A percentile compares a stretch with the other conserved stretches of the same genome.
Evolutionary conservation across 192 early-diverging fungal species (phyloP).

Genomic region (Gaertneriomyces sp.): DNA sequence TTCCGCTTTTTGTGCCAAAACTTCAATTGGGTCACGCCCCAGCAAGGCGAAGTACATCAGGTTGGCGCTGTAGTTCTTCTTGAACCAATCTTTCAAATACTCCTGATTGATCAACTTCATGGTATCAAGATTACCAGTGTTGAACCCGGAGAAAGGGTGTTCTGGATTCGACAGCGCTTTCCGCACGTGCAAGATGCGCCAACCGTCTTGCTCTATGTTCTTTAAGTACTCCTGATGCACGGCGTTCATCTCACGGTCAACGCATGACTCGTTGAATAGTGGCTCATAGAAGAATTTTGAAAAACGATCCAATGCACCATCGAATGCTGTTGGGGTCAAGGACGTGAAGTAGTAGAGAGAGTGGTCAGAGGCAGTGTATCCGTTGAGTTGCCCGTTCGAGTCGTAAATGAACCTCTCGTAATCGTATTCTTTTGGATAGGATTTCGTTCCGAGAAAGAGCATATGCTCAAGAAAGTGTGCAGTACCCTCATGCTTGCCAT

Average conservation of each 20-base stretch:
- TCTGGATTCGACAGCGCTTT: conserved; percentile 32
- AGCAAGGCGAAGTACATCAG: conserved; percentile 39
- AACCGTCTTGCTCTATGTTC: conserved; percentile 38
- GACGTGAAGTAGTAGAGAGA: conserved; percentile 41
- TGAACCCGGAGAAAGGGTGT: conserved; percentile 42
- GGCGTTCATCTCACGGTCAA: conserved; percentile 42
- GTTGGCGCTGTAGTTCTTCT: conserved; percentile 34
- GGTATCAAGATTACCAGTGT: conserved; percentile 47
- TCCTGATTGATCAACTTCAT: conserved; percentile 38
- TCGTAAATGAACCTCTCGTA: conserved; percentile 43
- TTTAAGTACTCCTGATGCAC: conserved; percentile 45
- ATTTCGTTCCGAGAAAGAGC: conserved; percentile 43
- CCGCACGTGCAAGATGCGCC: conserved; percentile 37
- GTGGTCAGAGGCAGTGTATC: conserved; percentile 43
- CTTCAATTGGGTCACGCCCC: conserved; percentile 23
- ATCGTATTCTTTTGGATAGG: conserved; percentile 34
- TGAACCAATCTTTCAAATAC: conserved; percentile 33
- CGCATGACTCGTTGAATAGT: conserved; percentile 42
- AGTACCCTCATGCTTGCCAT: conserved; percentile 34
- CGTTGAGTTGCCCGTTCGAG: conserved; percentile 37
- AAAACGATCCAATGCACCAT: conserved; percentile 45
- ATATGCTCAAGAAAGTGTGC: conserved; percentile 46
- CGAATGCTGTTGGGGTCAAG: conserved; percentile 29
- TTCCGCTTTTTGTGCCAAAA: conserved; percentile 22
- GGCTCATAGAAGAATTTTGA: conserved; percentile 45